A percentile compares a stretch with the other conserved stretches of the same genome.
Evolutionary conservation across 306 rosid genomes (phyloP).

Genomic region (Citrullus colocynthis): DNA sequence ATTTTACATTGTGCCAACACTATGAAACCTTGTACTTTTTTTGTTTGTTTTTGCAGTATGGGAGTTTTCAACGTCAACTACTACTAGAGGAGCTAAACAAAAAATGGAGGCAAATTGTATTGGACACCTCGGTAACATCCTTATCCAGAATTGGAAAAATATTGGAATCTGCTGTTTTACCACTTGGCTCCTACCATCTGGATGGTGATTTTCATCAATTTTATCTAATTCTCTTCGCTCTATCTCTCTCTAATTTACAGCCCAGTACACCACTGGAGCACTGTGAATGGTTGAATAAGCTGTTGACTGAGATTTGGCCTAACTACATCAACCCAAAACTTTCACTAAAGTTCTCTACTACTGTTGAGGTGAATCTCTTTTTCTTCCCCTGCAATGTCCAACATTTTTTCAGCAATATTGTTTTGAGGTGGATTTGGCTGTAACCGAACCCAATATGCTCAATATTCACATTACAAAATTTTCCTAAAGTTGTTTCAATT

Average conservation of each 20-base stretch:
- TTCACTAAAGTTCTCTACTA: conserved; percentile 48
- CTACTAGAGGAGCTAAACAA: conserved; percentile 75
- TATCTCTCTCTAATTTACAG: conserved; percentile 23
- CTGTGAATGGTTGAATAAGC: conserved; percentile 84
- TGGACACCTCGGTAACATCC: conserved; percentile 48
- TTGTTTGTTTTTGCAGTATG: conserved; percentile 51
- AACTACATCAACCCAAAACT: conserved; percentile 50
- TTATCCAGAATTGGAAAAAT: background rate
- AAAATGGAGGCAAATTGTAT: conserved; percentile 68
- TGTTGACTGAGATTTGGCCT: conserved; percentile 75
- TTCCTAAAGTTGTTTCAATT: background rate
- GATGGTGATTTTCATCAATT: background rate
- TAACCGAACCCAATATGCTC: background rate
- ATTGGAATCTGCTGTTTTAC: background rate
- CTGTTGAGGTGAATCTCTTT: conserved; percentile 59
- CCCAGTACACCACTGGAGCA: conserved; percentile 85
- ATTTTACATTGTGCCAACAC: conserved; percentile 9
- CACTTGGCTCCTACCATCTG: background rate
- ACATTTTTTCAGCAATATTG: background rate
- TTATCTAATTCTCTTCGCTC: background rate
- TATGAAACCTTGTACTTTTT: background rate
- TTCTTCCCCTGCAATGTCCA: conserved; percentile 6
- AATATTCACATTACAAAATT: background rate
- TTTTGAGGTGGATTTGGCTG: background rate
- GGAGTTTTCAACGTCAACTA: conserved; percentile 55